phyloP scores from a whole-genome alignment of 176 grass and related monocot genomes.

The Cymbopogon citratus region DNA sequence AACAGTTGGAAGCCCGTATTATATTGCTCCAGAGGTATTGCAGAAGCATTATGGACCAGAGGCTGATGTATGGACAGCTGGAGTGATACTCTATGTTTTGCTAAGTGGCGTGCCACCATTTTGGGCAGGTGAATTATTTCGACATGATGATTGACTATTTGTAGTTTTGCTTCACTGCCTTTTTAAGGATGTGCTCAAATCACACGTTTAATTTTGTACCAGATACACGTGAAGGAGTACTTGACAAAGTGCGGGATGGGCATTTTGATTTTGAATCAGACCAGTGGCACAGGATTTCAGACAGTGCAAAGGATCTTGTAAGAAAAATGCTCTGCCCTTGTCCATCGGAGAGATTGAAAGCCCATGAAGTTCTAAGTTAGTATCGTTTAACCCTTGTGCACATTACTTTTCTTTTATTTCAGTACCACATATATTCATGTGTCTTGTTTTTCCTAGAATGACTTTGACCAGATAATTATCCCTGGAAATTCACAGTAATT shows the following conservation, averaged over 20 bases:
- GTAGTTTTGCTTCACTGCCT: background rate
- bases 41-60: conserved; percentile 47
- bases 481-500: background rate
- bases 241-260: conserved; percentile 45
- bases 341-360: conserved; percentile 54
- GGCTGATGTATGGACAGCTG: conserved; percentile 58
- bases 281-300: conserved; percentile 53
- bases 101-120: conserved; percentile 63
- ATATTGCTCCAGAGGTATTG: conserved; percentile 60
- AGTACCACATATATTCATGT: conserved; percentile 5
- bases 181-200: conserved; percentile 14
- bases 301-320: conserved; percentile 71
- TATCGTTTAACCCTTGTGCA: background rate
- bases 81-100: conserved; percentile 59
- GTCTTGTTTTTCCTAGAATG: background rate
- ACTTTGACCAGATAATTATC: background rate
- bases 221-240: conserved; percentile 47
- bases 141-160: background rate
- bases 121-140: conserved; percentile 47
- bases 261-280: conserved; percentile 53
- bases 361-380: conserved; percentile 71
- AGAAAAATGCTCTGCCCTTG: conserved; percentile 61
- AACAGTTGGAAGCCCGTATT: conserved; percentile 50
- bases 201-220: conserved; percentile 11
- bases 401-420: conserved; percentile 3